These are phyloP conservation scores for Ustilago curta DNA, from an alignment of 1,284 basidiomycete species.

Conservation along the genomic window DNA sequence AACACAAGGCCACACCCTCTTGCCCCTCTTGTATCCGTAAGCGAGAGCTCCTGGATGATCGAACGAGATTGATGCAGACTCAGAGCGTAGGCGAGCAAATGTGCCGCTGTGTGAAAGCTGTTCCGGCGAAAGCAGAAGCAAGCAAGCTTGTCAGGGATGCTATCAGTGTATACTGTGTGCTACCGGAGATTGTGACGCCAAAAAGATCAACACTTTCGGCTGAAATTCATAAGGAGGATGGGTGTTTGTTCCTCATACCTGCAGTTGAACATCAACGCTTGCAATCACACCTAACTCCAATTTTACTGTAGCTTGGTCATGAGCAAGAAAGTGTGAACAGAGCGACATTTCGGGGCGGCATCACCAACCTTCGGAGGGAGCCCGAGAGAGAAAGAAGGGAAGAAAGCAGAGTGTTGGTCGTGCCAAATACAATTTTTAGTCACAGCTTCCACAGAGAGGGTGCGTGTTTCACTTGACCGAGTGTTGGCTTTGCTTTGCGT, in stretches of 20 bases:
- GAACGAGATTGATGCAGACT: not conserved
- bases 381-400: not conserved
- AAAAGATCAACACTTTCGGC: conserved; percentile 4
- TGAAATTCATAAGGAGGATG: no score
- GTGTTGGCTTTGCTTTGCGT: not conserved
- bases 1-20: no score
- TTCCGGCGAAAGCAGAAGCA: not conserved
- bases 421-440: not conserved
- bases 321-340: not conserved
- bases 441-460: not conserved
- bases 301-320: not conserved
- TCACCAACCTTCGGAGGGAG: not conserved
- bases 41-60: conserved; percentile 1
- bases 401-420: not conserved
- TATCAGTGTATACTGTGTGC: no score
- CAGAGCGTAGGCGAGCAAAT: not conserved
- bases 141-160: not conserved
- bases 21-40: not conserved
- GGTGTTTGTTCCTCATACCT: not conserved
- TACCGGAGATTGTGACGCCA: no score
- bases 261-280: not conserved
- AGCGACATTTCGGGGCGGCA: not conserved
- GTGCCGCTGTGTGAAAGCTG: not conserved
- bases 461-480: conserved; percentile 8
- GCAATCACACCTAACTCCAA: no score